Evolutionary conservation across 306 rosid genomes (phyloP), one percentile per base, ranked within the genome.

Genomic region (Corylus avellana): DNA sequence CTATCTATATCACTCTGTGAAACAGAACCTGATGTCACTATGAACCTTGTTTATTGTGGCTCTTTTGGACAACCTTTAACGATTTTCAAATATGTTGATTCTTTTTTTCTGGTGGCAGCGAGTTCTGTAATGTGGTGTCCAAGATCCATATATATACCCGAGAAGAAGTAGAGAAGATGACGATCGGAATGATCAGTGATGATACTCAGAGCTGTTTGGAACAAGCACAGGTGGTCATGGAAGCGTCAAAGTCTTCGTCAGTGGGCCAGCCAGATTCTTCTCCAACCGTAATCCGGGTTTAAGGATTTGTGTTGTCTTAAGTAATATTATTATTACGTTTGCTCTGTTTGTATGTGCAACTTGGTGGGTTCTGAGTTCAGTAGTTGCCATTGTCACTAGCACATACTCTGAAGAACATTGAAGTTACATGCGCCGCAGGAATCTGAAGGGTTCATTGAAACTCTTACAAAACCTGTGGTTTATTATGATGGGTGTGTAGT

Each of bases 161-260:
- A 86, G 97, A 92, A 86, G 98, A 94, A 86, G 97, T 94, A 77
- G 98, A 91, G 89, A 94, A 92, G 92, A 92, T 94, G 98, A 91
- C 91, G 14, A 67, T 87, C 46, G 97, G 95, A 82, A 79, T 92
- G 87, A 80, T 76, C 55, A 94, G 86, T 76, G 93, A 94, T 73
- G 98, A 92, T 68, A 91, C 88, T 11, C 97, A 91, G 67, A 94
- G 97, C 82, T 90, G 97, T 87, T 91, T 94, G 86, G 97, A 94
- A 70, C 91, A 94, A 80, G 88, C 93, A 67, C 92, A 95, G 5
- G 80, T 86, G 25, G 77, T 76, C 61, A 86, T 85, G 83, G 97
- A 91, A 80, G 88, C 85, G 25, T 94, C 98, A 2, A 94, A 94
- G 79, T 94, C 98, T 27, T 94, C 97, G 49, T 91, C 98, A 8